Evolutionary conservation across 768 basidiomycete genomes (phyloP), one percentile per base, ranked within the genome.

Genomic region (Dacryopinax spathularia): DNA sequence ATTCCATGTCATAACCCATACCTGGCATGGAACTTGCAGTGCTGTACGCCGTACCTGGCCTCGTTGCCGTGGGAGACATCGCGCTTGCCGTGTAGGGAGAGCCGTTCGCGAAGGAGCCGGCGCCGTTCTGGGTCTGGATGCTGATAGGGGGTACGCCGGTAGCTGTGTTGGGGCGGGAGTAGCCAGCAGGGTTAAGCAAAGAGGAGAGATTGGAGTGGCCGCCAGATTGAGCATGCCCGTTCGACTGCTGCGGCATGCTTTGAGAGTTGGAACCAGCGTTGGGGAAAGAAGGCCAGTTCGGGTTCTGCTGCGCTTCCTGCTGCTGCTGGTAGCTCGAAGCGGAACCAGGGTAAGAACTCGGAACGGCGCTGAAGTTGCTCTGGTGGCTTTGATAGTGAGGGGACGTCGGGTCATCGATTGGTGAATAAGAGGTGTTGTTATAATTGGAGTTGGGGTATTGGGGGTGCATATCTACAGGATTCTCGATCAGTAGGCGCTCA

Each of bases 1-100:
- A 56, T 56, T 56, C 48, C 48, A 56, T 56, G 48, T 56, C 48
- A 56, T 56, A 56, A 56, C 13, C 31, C 48, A 56, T 56, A 56
- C 48, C 48, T 56, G 48, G 48, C 48, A 56, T 56, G 48, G 48
- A 56, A 29, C 48, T 56, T 18, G 48, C 48, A 22, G 48, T 56
- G 29, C 48, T 56, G 48, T 56, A 56, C 48, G 48, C 48, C 13
- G 48, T 56, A 15, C 25, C 25, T 29, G 48, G 48, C 3, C 48
- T 22, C 22, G 48, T 56, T 20, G 48, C 48, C 48, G 48, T 31
- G 48, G 48, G 48, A 18, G 48, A 56, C 48, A 56, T 56, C 15
- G 48, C 48, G 48, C 6, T 56, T 22, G n/a, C n/a, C n/a, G 13
- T 56, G 29, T 56, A 56, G 13, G 48, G 48, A 15, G 48, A 56